Base-by-base conservation (phyloP, 805 yeast species). In the Candida oleophila region DNA sequence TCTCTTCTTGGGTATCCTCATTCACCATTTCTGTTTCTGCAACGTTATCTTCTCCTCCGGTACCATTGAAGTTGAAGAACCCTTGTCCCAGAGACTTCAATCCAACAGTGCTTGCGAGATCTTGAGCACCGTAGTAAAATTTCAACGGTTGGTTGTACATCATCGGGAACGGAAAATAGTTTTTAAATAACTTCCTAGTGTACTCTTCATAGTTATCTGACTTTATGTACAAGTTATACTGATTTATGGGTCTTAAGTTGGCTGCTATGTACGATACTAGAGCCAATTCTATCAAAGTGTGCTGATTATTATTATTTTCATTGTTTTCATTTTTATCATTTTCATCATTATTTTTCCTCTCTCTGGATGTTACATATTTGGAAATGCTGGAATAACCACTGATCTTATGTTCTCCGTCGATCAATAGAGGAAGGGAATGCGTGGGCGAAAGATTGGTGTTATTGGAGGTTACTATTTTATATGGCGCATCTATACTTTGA, bases 161-260 rank as follows among this genome's bases (percentile, higher is more conserved):
- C 78, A 84, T 75, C 8, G 91, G 92, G 66, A 85, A 86, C 4
- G 87, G 85, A 16, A 85, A 62, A 46, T 79, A 74, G 3, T 66
- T 54, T 38, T 72, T 67, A 57, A 83, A 83, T 15, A 76, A 55
- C 19, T 76, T 76, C 49, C 88, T 71, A 3, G 89, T 78, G 53
- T 74, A 82, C 11, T 68, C 60, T 48, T 80, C 85, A 61, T 84
- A 86, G 59, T 86, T 85, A 15, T 61, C 64, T 22, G 74, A 71
- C 54, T 82, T 78, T 40, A 83, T 62, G 53, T 77, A 84, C 32
- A 82, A 61, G 43, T 80, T 79, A 58, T 83, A 85, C 46, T 75
- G 76, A 33, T 83, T 78, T 37, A 83, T 65, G n/a, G 65, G 58
- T 11, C 68, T 64, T 32, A 83, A 50, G 20, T 76, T 73, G 22